phyloP scores from a whole-genome alignment of 495 filamentous ascomycete species.

The Mytilinidion resinicola region DNA sequence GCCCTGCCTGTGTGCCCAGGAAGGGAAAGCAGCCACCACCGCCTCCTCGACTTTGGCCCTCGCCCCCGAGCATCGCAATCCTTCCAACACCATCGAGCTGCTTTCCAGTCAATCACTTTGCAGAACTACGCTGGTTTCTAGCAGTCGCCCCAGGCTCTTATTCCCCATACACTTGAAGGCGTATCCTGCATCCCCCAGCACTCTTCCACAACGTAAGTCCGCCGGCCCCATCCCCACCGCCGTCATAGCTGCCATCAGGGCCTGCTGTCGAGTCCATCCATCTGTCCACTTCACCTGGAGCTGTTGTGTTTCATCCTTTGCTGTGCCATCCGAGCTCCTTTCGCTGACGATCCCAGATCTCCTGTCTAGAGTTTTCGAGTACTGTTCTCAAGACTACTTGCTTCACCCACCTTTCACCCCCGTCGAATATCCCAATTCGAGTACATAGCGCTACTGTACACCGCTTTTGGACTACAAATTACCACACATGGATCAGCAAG shows the following conservation, averaged over 20 bases:
- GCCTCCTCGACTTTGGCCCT: constrained; percentile 23
- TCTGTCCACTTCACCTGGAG: background rate
- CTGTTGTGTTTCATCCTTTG: constrained; percentile 13
- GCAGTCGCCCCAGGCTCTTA: constrained; percentile 12
- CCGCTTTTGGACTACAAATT: constrained; percentile 8
- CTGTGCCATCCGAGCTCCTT: background rate
- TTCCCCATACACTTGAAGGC: constrained; percentile 6
- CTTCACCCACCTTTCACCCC: constrained; percentile 6
- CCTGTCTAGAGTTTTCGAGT: constrained; percentile 10
- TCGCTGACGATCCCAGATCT: constrained; percentile 20
- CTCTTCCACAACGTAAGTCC: constrained; percentile 15
- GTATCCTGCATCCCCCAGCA: constrained; percentile 3
- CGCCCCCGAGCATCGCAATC: constrained; percentile 20
- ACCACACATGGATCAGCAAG: constrained; percentile 73
- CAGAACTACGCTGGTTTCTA: constrained; percentile 19
- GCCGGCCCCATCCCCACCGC: background rate
- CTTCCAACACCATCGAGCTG: constrained; percentile 21
- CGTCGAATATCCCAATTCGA: constrained; percentile 6
- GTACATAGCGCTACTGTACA: constrained; percentile 3
- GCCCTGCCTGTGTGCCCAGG: constrained; percentile 2
- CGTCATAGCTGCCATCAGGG: background rate
- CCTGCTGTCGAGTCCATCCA: constrained; percentile 4
- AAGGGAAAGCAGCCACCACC: constrained; percentile 13
- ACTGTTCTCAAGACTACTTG: constrained; percentile 5
- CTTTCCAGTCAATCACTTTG: constrained; percentile 24